Evolutionary conservation across 306 rosid species (phyloP), one percentile per base, ranked within the genome.

Genomic region (Pterocarpus santalinus): DNA sequence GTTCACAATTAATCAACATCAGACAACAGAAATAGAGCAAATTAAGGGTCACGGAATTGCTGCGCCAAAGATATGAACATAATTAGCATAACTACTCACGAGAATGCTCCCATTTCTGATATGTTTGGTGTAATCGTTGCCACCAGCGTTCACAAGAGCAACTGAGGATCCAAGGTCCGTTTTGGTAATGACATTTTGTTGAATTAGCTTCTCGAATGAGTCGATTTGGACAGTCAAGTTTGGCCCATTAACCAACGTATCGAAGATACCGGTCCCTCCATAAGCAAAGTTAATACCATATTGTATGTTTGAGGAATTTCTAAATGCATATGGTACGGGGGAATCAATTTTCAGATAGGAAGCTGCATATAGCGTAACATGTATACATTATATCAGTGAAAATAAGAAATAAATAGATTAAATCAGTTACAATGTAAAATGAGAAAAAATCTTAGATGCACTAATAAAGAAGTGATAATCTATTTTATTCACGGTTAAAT

Each of bases 101-200:
- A 2, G 0, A 0, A 35, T 1, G 53, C 34, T 44, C 8, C 78
- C 72, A 34, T 66, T 52, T 56, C 33, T 65, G 0, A 58, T 66
- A 80, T 13, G 80, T 61, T 7, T 15, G 4, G 44, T 39, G n/a
- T 76, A 86, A 62, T 86, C 89, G 10, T 86, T 86, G 34, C 63
- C 79, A 35, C 75, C 84, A 35, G 78, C 72, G 7, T 78, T 65
- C 2, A 86, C 68, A 2, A 86, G 83, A 47, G 78, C 83, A 30
- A 80, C 1, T 1, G 89, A 83, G 28, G 83, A 83, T 7, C 72
- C 8, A 28, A 92, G 89, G 78, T 91, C 91, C 0, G 8, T 41
- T 67, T 82, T 70, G 85, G 87, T 78, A 30, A 73, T 85, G 1
- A 75, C 17, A 12, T 88, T 80, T 80, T 88, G 84, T 80, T 90